Base-by-base conservation (phyloP, 805 yeast species). In the Torulaspora gathmanii region DNA sequence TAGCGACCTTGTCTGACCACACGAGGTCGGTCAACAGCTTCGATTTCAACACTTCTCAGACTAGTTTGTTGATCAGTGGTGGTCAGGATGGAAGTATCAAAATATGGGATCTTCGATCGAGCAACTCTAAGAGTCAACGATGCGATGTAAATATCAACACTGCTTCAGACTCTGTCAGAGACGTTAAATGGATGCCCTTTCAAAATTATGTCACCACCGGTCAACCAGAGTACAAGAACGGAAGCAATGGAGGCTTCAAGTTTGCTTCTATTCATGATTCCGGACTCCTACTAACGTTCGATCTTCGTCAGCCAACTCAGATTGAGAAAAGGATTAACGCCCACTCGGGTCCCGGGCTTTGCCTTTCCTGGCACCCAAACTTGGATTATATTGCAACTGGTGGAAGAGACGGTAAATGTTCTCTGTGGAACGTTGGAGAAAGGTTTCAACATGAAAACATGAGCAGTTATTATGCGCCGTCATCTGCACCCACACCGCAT, bases 261-360 rank as follows among this genome's bases (percentile, higher is more conserved):
- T 71, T 91, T 41, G 83, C 89, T 2, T 80, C 90, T 1, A 88
- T 86, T 6, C 91, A 86, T 64, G 98, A 93, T 62, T 79, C 87
- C 1, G 99, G 99, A 12, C 78, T 86, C 3, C 73, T 91, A n/a
- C 80, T 85, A 54, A 80, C 83, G 53, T 90, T 86, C 80, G 99
- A 93, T 66, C 56, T 86, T n/a, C 73, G 98, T 45, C 75, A 76
- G 29, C 82, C 91, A 4, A 55, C 64, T 10, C 70, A 69, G 40
- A 71, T 71, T 40, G 97, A 91, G 55, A 71, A 82, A 41, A 80
- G 82, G 47, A 74, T 93, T 61, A 86, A 83, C 56, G 95, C 96
- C 3, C 98, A 91, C 61, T 78, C 88, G 2, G 95, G 95, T 0
- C 95, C 96, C 2, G 98, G 95, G 0, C 69, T 90, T 13, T 79